Percentiles rank a stretch among this genome's conserved stretches.
phyloP scores from a whole-genome alignment of 352 stramenopile genomes.

The Achlya hypogyna region DNA sequence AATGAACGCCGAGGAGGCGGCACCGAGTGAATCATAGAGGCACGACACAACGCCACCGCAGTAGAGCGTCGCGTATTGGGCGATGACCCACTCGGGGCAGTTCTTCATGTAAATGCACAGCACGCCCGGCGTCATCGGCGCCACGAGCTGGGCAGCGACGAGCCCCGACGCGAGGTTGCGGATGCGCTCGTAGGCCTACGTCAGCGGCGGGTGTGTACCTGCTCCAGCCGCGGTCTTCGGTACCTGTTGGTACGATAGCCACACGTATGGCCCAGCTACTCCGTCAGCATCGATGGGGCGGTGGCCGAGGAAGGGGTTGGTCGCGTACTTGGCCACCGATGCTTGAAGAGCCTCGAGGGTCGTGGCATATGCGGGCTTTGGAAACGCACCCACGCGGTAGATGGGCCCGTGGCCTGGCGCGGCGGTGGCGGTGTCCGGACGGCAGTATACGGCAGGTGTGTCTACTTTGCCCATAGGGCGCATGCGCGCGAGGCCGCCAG shows the following conservation, averaged over 20 bases:
- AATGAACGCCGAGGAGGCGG: conserved; percentile 55
- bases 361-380: conserved; percentile 17
- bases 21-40: conserved; percentile 68
- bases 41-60: conserved; percentile 52
- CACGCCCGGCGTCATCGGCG: conserved; percentile 39
- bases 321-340: conserved; percentile 19
- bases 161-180: conserved; percentile 27
- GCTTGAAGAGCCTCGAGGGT: conserved; percentile 23
- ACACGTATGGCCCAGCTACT: too few relatives aligned
- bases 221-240: too few relatives aligned
- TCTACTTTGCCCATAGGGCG: neutral
- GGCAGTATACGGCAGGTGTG: neutral
- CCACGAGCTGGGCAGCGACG: conserved; percentile 23
- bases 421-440: neutral
- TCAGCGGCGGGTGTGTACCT: too few relatives aligned
- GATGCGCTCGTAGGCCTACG: conserved; percentile 22
- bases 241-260: conserved; percentile 16
- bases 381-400: neutral
- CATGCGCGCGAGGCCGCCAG: too few relatives aligned
- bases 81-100: conserved; percentile 87
- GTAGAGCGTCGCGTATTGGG: conserved; percentile 41
- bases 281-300: neutral
- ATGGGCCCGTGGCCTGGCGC: neutral
- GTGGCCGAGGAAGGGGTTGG: neutral
- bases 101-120: conserved; percentile 96